Evolutionary conservation across 2,329 filamentous ascomycete species (phyloP).

Genomic region (Fusarium albosuccineum): DNA sequence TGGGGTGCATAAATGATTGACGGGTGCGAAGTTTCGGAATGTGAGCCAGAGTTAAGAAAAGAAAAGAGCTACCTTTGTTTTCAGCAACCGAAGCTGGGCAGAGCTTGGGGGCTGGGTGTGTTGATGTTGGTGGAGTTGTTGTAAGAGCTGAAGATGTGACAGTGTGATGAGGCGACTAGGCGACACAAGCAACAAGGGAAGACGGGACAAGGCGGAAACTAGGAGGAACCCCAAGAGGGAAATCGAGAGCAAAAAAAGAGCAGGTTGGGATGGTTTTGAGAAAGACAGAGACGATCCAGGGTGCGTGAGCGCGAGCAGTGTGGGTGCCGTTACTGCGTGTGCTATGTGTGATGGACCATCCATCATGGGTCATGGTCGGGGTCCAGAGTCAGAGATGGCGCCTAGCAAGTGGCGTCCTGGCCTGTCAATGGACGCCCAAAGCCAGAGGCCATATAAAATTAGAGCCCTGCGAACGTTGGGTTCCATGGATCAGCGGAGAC

Average conservation of each 20-base stretch:
- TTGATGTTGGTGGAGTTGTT: constrained; percentile 38
- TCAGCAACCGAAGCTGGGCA: constrained; percentile 21
- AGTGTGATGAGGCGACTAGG: constrained; percentile 42
- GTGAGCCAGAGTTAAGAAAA: constrained; percentile 10
- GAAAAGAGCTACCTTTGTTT: constrained; percentile 20
- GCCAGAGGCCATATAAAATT: constrained; percentile 59
- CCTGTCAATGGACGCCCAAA: constrained; percentile 58
- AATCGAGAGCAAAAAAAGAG: constrained; percentile 43
- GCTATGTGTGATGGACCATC: constrained; percentile 43
- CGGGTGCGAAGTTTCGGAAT: constrained; percentile 6
- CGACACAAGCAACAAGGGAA: constrained; percentile 21
- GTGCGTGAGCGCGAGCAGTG: constrained; percentile 27
- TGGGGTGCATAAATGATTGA: constrained; percentile 2
- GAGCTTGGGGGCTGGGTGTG: constrained; percentile 30
- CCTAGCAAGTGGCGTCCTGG: constrained; percentile 55
- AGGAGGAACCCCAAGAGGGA: constrained; percentile 44
- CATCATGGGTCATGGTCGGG: constrained; percentile 52
- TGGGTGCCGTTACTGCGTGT: constrained; percentile 45
- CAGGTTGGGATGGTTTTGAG: constrained; percentile 48
- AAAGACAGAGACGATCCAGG: constrained; percentile 38
- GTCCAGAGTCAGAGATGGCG: constrained; percentile 59
- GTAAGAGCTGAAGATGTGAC: constrained; percentile 44
- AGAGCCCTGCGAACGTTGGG: constrained; percentile 52
- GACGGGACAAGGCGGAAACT: constrained; percentile 35
- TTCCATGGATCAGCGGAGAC: constrained; percentile 49